These are phyloP conservation scores for Collybia sordida DNA, from an alignment of 768 basidiomycete genomes.

Conservation along the genomic window DNA sequence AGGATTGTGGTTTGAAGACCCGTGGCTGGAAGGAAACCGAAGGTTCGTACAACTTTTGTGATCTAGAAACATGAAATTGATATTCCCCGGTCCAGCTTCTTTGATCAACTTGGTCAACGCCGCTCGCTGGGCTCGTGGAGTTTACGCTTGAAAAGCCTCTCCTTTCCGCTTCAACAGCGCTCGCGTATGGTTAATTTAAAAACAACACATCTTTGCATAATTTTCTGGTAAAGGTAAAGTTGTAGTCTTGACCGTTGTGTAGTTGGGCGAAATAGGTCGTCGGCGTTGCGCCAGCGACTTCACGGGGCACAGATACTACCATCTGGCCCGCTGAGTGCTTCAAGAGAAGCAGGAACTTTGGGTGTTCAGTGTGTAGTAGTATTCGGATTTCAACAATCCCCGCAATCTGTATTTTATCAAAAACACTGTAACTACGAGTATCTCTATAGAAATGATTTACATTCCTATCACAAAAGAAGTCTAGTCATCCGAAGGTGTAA, in stretches of 20 bases:
- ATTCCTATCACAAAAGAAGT: no score
- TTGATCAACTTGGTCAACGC: slow-evolving; percentile 85
- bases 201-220: slow-evolving; percentile 15
- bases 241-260: slow-evolving; percentile 54
- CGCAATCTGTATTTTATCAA: slow-evolving; percentile 22
- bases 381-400: slow-evolving; percentile 85
- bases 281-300: slow-evolving; percentile 22
- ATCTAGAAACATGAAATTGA: not conserved
- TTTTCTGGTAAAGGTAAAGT: slow-evolving; percentile 15
- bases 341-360: slow-evolving; percentile 36
- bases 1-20: slow-evolving; percentile 98
- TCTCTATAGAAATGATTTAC: no score
- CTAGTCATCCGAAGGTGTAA: no score
- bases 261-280: slow-evolving; percentile 34
- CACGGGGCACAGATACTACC: slow-evolving; percentile 33
- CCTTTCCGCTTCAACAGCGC: slow-evolving; percentile 90
- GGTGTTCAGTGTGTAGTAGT: slow-evolving; percentile 43
- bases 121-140: slow-evolving; percentile 90
- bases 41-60: slow-evolving; percentile 32
- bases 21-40: slow-evolving; percentile 99
- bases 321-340: slow-evolving; percentile 38
- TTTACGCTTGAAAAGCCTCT: slow-evolving; percentile 61
- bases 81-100: slow-evolving; percentile 45
- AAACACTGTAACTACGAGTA: not conserved
- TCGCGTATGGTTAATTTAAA: slow-evolving; percentile 66